Evolutionary conservation across 2,329 filamentous ascomycete genomes (phyloP), one percentile per base, ranked within the genome.

Genomic region (Tolypocladium capitatum): DNA sequence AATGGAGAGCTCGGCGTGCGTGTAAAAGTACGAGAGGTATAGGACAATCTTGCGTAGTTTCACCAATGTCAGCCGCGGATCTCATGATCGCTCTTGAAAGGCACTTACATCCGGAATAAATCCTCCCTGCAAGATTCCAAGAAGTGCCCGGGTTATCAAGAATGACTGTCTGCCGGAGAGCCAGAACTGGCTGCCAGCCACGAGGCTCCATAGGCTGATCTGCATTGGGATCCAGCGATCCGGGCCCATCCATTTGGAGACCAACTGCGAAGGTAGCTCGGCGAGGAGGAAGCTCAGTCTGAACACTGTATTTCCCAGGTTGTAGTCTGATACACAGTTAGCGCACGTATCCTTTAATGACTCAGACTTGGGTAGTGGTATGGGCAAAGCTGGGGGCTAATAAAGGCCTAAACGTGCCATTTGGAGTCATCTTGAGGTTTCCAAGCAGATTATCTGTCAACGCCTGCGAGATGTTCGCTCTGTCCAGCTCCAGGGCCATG

Each of bases 11-110:
- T 89, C 85, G 46, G 72, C 72, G 0, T 78, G 78, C 42, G 78
- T 88, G 66, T 88, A 90, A 63, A 83, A 90, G 62, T 89, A 89
- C 4, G 78, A 81, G 5, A 87, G 68, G 62, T 83, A 88, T 0
- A 84, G 66, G 9, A 49, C 46, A 20, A 54, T 45, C 34, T 48
- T 9, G 28, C 9, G 14, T 6, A 14, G 8, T 27, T 13, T 27
- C 21, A 9, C 13, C 21, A 16, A 7, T 8, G 28, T 40, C 46
- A 14, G 43, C 10, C 1, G 20, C 60, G 41, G 32, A 52, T 11
- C 13, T 38, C 41, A 5, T 48, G 13, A 48, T 60, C 55, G 14
- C 8, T 1, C 16, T 41, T 14, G 16, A 27, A 41, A 3, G 21
- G 9, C 5, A 40, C 38, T n/a, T 33, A 68, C 63, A 48, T 71